Conservation (phyloP, 371 early-diverging fungal species). For the Apophysomyces trapeziformis region DNA sequence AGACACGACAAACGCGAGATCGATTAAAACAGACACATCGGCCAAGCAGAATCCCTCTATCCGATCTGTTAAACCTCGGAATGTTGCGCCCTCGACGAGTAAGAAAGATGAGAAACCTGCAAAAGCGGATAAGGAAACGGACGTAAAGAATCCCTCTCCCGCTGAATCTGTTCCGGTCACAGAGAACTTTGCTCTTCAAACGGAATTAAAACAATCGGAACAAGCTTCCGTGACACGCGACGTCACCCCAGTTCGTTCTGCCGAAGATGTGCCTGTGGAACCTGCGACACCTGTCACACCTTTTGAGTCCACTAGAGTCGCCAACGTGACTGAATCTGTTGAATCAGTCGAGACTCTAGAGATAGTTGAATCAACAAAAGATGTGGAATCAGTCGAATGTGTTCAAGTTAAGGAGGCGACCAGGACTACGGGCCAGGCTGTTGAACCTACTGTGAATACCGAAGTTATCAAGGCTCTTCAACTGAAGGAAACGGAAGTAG, state of each 20-base stretch:
- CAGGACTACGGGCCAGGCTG: not conserved
- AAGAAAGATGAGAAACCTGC: not conserved
- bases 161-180: too few relatives aligned
- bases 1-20: not conserved
- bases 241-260: not conserved
- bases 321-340: not conserved
- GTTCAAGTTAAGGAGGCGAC: not conserved
- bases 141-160: too few relatives aligned
- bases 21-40: not conserved
- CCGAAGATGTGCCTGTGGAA: not conserved
- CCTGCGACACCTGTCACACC: not conserved
- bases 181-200: too few relatives aligned
- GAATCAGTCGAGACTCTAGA: not conserved
- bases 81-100: not conserved
- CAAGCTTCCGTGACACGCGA: not conserved
- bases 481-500: not conserved
- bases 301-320: not conserved
- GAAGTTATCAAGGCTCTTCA: not conserved
- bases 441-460: not conserved
- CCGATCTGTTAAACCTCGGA: not conserved
- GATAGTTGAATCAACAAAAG: not conserved
- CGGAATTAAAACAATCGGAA: too few relatives aligned
- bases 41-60: not conserved
- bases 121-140: too few relatives aligned
- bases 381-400: not conserved